Conservation (phyloP, 2,329 filamentous ascomycete genomes). For the Akanthomyces uredinophilus region DNA sequence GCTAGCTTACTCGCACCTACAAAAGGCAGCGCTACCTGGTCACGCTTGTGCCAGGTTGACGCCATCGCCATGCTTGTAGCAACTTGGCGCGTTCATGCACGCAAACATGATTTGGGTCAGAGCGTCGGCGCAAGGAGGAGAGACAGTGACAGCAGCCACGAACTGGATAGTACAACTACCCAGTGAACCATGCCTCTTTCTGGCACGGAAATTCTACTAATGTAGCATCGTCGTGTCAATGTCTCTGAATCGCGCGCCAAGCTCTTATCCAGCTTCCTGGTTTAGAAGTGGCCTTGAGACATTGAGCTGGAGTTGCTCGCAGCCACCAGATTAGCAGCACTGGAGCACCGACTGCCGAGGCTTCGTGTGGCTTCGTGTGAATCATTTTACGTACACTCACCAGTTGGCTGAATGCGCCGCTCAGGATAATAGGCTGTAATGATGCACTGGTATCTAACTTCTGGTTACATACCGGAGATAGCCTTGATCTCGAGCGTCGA, state of each 20-base stretch:
- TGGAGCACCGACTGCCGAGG: neutral
- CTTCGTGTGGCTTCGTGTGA: neutral
- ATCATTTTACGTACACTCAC: too few relatives aligned
- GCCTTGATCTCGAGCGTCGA: neutral
- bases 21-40: neutral
- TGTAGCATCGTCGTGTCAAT: slow-evolving; percentile 4
- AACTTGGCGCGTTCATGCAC: neutral
- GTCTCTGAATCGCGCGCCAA: slow-evolving; percentile 11
- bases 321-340: neutral
- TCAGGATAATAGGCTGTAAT: too few relatives aligned
- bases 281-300: slow-evolving; percentile 13
- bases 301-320: neutral
- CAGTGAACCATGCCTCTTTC: neutral
- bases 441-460: too few relatives aligned
- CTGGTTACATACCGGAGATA: neutral
- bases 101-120: neutral
- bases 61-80: neutral
- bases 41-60: neutral
- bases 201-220: neutral
- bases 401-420: too few relatives aligned
- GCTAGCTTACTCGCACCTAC: neutral
- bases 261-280: slow-evolving; percentile 10
- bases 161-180: neutral
- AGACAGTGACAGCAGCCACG: neutral
- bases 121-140: slow-evolving; percentile 1